Evolutionary conservation across 257 asterid genomes (phyloP).

Genomic region (Plantago elongata): DNA sequence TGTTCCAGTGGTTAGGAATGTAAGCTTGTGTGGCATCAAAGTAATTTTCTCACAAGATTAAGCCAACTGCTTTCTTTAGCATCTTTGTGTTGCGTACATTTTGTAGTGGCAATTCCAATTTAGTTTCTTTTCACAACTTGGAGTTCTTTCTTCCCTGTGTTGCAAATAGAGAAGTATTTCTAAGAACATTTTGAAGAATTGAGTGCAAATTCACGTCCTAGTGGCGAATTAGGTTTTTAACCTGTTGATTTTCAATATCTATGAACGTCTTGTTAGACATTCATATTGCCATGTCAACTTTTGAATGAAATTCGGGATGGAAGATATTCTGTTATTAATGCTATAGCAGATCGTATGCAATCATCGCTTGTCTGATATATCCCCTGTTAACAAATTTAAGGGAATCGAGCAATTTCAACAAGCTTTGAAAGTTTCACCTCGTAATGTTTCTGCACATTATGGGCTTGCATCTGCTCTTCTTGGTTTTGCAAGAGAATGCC

Average conservation of each 20-base stretch:
- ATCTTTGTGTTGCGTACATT: neutral
- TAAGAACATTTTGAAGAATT: too few relatives aligned
- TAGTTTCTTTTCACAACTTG: too few relatives aligned
- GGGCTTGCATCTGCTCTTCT: conserved; percentile 91
- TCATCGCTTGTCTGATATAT: conserved; percentile 11
- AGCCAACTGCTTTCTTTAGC: neutral
- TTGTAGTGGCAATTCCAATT: too few relatives aligned
- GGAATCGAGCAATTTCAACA: conserved; percentile 80
- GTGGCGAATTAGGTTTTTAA: too few relatives aligned
- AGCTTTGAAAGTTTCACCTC: conserved; percentile 64
- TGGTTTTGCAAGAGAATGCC: conserved; percentile 81
- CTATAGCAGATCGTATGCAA: neutral
- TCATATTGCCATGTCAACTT: too few relatives aligned
- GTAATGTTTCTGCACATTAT: conserved; percentile 64
- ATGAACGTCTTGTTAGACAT: too few relatives aligned
- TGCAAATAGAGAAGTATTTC: too few relatives aligned
- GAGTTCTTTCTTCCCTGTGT: too few relatives aligned
- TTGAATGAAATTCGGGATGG: too few relatives aligned
- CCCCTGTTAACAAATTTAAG: conserved; percentile 29
- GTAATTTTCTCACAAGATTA: neutral
- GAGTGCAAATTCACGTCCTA: too few relatives aligned
- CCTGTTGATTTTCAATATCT: too few relatives aligned
- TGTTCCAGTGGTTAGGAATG: neutral
- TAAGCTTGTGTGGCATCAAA: conserved; percentile 3
- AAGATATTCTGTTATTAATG: neutral